Base-by-base conservation (phyloP, 257 asterid genomes). In the Ajuga chamaepitys region DNA sequence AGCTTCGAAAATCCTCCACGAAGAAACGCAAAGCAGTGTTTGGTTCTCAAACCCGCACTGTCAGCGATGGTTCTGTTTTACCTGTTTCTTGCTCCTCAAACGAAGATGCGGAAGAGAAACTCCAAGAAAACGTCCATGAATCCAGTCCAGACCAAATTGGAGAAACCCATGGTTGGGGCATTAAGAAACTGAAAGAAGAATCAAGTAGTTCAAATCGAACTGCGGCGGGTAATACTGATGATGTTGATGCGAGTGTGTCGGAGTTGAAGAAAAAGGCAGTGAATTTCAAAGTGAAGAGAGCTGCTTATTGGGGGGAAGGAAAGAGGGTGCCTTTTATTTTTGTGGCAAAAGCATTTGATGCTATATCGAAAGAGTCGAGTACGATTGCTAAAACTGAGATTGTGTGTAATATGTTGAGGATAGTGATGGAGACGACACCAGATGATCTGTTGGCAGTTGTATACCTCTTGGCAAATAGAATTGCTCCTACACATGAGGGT, bases 301-400 rank as follows among this genome's bases (percentile, higher is more conserved):
- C 95, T 37, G 98, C 75, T 14, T 91, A 81, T 64, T 94, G 98
- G 99, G 89, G 74, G 7, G 61, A 66, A 61, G 96, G 93, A 7
- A 87, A 83, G 82, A 85, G 70, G 72, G 98, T 90, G 67, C 95
- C 99, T 3, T 94, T 94, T 83, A 75, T 91, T 91, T 90, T 90
- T 78, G 80, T 94, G 47, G 99, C 64, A 4, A 90, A 88, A 86
- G 86, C 86, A 4, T 70, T 94, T 32, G 98, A 88, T 64, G 99
- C 91, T 4, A 81, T 88, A 64, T 80, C 86, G 0, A 76, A 74
- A 72, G 99, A 86, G 82, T 85, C 96, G 0, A 88, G 96, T 32
- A 73, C 95, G 80, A 86, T 90, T 62, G 91, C 75, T 1, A 88
- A 83, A 10, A 94, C 98, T 45, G 95, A 83, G 74, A 90, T 90